Evolutionary conservation across 257 asterid genomes (phyloP).

Genomic region (Ligustrum vulgare): DNA sequence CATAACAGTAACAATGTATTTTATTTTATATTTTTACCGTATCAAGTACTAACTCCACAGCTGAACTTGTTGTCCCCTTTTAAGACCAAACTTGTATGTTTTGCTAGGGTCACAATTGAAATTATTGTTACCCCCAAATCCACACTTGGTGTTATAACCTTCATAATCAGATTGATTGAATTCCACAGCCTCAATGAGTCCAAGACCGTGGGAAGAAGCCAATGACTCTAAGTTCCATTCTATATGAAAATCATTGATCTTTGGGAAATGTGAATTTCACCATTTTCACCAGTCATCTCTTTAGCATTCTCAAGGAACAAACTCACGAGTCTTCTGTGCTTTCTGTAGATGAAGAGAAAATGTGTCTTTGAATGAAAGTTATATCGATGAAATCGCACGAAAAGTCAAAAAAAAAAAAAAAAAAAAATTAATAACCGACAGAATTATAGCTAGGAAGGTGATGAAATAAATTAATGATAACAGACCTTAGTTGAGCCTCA

Average conservation of each 20-base stretch:
- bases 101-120: conserved; percentile 22
- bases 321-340: conserved; percentile 25
- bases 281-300: neutral
- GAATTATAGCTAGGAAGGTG: no score
- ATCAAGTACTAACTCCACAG: no score
- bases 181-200: conserved; percentile 5
- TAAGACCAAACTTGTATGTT: conserved; percentile 20
- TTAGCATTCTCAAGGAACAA: conserved; percentile 11
- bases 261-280: conserved; percentile 36
- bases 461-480: neutral
- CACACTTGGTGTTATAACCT: conserved; percentile 20
- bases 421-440: no score
- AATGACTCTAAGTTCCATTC: conserved; percentile 27
- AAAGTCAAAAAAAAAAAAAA: no score
- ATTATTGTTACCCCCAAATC: conserved; percentile 10
- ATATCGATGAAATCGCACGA: neutral
- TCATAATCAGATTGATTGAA: conserved; percentile 17
- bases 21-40: no score
- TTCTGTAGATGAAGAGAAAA: conserved; percentile 6
- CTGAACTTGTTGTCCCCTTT: neutral
- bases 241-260: conserved; percentile 26
- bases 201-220: conserved; percentile 11
- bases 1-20: neutral
- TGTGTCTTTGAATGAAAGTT: neutral
- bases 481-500: conserved; percentile 23